Evolutionary conservation across 148 eudicot species (phyloP), one percentile per base, ranked within the genome.

Genomic region (Amaranthus cruentus): DNA sequence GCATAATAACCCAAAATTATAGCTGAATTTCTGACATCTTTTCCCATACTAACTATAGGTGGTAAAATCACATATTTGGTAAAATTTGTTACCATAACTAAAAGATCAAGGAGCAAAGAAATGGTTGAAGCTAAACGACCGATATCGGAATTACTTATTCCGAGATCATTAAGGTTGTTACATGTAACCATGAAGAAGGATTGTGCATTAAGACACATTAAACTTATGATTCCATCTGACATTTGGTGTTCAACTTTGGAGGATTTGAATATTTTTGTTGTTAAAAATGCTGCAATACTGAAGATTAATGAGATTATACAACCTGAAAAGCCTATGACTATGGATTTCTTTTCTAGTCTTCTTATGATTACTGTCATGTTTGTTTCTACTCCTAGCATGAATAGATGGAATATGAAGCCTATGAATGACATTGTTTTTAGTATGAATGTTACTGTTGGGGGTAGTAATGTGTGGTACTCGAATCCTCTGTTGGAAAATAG

Each of bases 101-200:
- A 6, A 1, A 77, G 6, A n/a, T 71, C 75, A 1, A 72, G n/a
- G 6, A 66, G 6, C 58, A 77, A 48, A 7, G 71, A 13, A 0
- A 64, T 49, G 0, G 72, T 42, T 3, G 58, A 66, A 8, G 72
- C 80, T 6, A 77, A 56, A 6, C 76, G 75, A 9, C 80, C 80
- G 9, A 77, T 47, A 13, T 77, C 76, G 0, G 76, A 65, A 6
- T 72, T 77, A 4, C 66, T 65, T 3, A 77, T 64, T 6, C 80
- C 80, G 2, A 77, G 72, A 48, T 77, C 80, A 51, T 77, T 72
- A 47, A 77, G 80, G 67, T 77, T 69, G 63, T 72, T 66, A 50
- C 71, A 77, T 3, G 72, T 72, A 38, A 77, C 80, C 76, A 77
- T 68, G 56, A 78, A 73, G 59, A 73, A 78, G 68, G 55, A 51